Percentiles rank a stretch among this genome's conserved stretches.
phyloP scores from a whole-genome alignment of 179 eudicot species.

The Silene coronaria region DNA sequence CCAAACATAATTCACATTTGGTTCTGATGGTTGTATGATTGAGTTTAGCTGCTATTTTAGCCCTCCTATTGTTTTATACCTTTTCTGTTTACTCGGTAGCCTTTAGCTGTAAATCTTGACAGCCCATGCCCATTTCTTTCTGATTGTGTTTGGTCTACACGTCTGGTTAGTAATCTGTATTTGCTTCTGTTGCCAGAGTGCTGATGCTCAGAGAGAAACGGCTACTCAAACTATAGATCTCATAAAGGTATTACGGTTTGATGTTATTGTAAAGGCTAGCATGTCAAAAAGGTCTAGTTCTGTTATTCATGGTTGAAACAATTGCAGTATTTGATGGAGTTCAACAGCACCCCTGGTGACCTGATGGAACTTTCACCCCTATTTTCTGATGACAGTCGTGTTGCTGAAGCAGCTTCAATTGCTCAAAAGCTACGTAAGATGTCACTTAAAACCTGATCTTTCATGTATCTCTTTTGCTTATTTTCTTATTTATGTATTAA shows the following conservation, averaged over 20 bases:
- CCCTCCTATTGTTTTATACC: background rate
- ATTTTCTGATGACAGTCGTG: conserved; percentile 98
- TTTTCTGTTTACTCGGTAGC: too few species aligned
- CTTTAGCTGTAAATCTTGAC: background rate
- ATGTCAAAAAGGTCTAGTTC: background rate
- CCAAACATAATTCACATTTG: background rate
- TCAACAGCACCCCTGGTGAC: conserved; percentile 97
- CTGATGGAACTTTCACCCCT: conserved; percentile 96
- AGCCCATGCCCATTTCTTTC: background rate
- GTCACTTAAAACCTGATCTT: conserved; percentile 10
- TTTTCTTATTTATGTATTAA: background rate
- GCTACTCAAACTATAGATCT: conserved; percentile 95
- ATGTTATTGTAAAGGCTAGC: conserved; percentile 4
- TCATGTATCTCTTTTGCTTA: background rate
- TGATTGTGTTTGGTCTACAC: conserved; percentile 1
- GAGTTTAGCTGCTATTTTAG: background rate
- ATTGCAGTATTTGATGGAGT: conserved; percentile 96
- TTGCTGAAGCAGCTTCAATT: conserved; percentile 99
- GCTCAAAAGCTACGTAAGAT: conserved; percentile 96
- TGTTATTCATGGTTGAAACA: background rate
- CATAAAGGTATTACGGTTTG: conserved; percentile 62
- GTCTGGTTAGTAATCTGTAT: conserved; percentile 8
- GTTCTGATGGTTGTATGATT: conserved; percentile 3
- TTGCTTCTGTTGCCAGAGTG: conserved; percentile 59
- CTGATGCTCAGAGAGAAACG: conserved; percentile 97